A percentile compares a stretch with the other conserved stretches of the same genome.
Evolutionary conservation across 495 filamentous ascomycete genomes (phyloP).

Genomic region (Penicillium chermesinum): DNA sequence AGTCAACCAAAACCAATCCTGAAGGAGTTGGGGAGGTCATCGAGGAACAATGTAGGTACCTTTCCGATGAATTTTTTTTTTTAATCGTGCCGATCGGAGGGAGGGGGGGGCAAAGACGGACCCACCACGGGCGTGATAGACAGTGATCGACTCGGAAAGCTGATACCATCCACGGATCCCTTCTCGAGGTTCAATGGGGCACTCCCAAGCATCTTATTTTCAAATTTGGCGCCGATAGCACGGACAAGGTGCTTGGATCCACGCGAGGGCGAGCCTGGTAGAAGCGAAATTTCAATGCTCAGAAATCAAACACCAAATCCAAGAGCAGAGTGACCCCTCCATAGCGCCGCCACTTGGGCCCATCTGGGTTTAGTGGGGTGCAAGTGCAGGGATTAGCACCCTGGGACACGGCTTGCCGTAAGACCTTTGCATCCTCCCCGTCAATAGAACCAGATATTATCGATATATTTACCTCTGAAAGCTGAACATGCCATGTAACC

Average conservation of each 20-base stretch:
- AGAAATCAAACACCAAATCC: conserved; percentile 1
- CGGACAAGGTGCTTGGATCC: conserved; percentile 10
- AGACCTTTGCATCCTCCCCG: neutral
- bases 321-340: conserved; percentile 4
- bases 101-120: neutral
- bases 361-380: conserved; percentile 3
- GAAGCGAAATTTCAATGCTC: neutral
- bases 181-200: neutral
- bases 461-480: too few relatives aligned
- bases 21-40: neutral
- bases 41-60: too few relatives aligned
- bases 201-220: conserved; percentile 4
- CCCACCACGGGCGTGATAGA: conserved; percentile 8
- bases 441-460: neutral
- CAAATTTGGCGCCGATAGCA: neutral
- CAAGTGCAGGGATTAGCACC: conserved; percentile 7
- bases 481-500: too few relatives aligned
- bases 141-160: conserved; percentile 20
- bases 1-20: too few relatives aligned
- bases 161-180: conserved; percentile 9
- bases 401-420: neutral
- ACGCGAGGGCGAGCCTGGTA: conserved; percentile 4
- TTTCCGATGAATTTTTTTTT: neutral
- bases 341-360: conserved; percentile 5
- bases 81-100: conserved; percentile 3